Conservation (phyloP, 345 rosid genomes). For the Mercurialis annua region DNA sequence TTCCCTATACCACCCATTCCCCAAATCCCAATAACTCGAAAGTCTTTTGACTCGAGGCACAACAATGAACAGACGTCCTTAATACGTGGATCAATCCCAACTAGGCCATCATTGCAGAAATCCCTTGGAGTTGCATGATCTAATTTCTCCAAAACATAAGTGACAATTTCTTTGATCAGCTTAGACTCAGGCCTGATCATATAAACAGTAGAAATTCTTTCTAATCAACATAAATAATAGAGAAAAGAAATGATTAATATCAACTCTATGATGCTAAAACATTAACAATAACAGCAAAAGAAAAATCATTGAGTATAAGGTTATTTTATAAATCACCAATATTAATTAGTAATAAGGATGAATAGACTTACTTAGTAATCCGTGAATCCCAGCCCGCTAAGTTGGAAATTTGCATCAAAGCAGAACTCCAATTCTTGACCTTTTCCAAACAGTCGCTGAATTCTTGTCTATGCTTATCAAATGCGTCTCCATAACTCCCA, state of each 20-base stretch:
- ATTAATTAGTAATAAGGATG: too few relatives aligned
- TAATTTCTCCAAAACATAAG: background rate
- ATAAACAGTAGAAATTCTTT: background rate
- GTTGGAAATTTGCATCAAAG: background rate
- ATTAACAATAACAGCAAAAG: too few relatives aligned
- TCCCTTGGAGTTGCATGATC: background rate
- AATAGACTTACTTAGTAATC: background rate
- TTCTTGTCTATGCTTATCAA: background rate
- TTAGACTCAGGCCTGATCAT: background rate
- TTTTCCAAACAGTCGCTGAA: background rate
- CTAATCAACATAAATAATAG: too few relatives aligned
- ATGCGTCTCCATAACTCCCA: background rate
- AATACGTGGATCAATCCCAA: constrained; percentile 1
- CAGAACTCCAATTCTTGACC: background rate
- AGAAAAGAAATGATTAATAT: too few relatives aligned
- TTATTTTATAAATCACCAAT: too few relatives aligned
- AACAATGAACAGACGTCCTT: background rate
- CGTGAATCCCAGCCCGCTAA: background rate
- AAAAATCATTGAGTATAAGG: too few relatives aligned
- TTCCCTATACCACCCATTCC: constrained; percentile 4
- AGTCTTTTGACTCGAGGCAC: background rate
- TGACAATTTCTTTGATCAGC: background rate
- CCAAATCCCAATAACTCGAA: background rate
- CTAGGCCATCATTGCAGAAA: background rate
- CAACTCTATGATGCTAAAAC: too few relatives aligned